Conservation (phyloP, 768 basidiomycete species). For the Boletus speciosus region DNA sequence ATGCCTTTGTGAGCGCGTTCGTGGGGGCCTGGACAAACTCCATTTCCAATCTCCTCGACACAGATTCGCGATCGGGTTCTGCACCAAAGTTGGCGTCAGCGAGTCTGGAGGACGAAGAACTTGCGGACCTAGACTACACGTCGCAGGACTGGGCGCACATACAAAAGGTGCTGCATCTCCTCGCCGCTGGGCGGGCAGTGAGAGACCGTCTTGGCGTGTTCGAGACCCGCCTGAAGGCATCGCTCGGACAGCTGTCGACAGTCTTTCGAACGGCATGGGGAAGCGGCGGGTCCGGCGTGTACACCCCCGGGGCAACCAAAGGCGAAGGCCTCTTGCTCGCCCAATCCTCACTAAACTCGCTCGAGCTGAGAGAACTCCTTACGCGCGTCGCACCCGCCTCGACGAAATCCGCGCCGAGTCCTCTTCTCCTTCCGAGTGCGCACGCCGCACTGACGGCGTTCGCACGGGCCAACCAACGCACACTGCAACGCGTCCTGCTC, state of each 20-base stretch:
- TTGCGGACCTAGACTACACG: slow-evolving; percentile 82
- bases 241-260: slow-evolving; percentile 56
- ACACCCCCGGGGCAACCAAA: slow-evolving; percentile 54
- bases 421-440: slow-evolving; percentile 59
- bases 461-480: slow-evolving; percentile 69
- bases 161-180: slow-evolving; percentile 75
- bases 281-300: slow-evolving; percentile 48
- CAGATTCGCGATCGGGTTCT: slow-evolving; percentile 25
- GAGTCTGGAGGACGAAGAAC: slow-evolving; percentile 46
- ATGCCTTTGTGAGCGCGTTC: slow-evolving; percentile 68
- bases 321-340: slow-evolving; percentile 74
- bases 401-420: slow-evolving; percentile 21
- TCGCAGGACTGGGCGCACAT: slow-evolving; percentile 87
- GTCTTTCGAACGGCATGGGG: slow-evolving; percentile 54
- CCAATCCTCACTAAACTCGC: slow-evolving; percentile 82
- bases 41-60: slow-evolving; percentile 38
- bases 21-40: slow-evolving; percentile 60
- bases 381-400: slow-evolving; percentile 18
- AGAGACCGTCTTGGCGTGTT: slow-evolving; percentile 65
- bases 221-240: slow-evolving; percentile 63
- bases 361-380: slow-evolving; percentile 52
- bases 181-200: slow-evolving; percentile 75
- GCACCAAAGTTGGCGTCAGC: slow-evolving; percentile 27
- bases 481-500: slow-evolving; percentile 80
- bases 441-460: slow-evolving; percentile 58